A percentile compares a stretch with the other conserved stretches of the same genome.
These are phyloP conservation scores for Penicillium sp. DNA, from an alignment of 2,329 filamentous ascomycete genomes.

Conservation along the genomic window DNA sequence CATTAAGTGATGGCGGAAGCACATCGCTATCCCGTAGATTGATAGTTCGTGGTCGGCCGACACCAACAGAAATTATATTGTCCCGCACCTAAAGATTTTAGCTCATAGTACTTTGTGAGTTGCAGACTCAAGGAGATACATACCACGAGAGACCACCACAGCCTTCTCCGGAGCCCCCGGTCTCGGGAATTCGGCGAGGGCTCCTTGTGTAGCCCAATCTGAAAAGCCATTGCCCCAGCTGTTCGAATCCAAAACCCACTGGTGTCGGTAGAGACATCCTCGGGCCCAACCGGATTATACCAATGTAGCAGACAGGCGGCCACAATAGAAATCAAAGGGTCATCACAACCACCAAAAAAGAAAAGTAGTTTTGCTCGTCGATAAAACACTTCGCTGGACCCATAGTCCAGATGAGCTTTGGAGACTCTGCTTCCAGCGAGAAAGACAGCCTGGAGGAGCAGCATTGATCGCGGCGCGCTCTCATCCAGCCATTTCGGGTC, in stretches of 20 bases:
- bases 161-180: conserved; percentile 36
- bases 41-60: conserved; percentile 41
- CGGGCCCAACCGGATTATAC: conserved; percentile 44
- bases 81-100: conserved; percentile 31
- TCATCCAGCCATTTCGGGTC: conserved; percentile 41
- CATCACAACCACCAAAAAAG: conserved; percentile 32
- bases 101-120: background rate
- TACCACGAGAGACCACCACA: conserved; percentile 48
- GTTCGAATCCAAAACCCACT: conserved; percentile 44
- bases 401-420: conserved; percentile 28
- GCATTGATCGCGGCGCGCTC: conserved; percentile 24
- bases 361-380: conserved; percentile 33
- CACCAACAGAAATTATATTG: conserved; percentile 40
- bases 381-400: conserved; percentile 31
- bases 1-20: conserved; percentile 32
- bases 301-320: conserved; percentile 41
- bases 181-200: conserved; percentile 32
- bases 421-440: conserved; percentile 42
- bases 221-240: conserved; percentile 41
- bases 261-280: conserved; percentile 39
- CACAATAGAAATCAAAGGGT: conserved; percentile 41
- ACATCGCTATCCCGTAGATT: conserved; percentile 42
- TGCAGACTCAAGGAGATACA: conserved; percentile 5
- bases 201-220: conserved; percentile 43
- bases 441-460: conserved; percentile 36